Base-by-base conservation (phyloP, 1,284 basidiomycete species). In the Psilocybe mexicana region DNA sequence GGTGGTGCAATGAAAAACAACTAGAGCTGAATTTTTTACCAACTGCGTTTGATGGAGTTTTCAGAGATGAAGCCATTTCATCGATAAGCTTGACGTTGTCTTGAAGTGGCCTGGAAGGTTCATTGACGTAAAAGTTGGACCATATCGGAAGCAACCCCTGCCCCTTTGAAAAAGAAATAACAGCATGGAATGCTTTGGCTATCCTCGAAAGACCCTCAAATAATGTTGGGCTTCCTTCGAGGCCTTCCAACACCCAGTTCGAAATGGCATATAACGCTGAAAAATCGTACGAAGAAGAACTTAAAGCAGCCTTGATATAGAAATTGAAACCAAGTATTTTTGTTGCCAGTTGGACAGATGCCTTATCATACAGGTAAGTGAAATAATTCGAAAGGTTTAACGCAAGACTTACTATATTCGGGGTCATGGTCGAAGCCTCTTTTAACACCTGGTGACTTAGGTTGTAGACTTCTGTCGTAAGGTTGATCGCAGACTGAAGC, bases 71-170 rank as follows among this genome's bases (percentile, higher is more conserved):
- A 3, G 58, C 51, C 35, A 60, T 47, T 24, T 45, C 44, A n/a
- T 64, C 60, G n/a, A 61, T 64, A 48, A 42, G 47, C 25, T 35
- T 49, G n/a, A 58, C 52, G 8, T 18, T 40, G 24, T 55, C 58
- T 36, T 58, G 64, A 24, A 64, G 35, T 43, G 52, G 10, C 38
- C 40, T 12, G 12, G 57, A 49, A n/a, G 54, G 42, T 28, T 65
- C 61, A 33, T 68, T 64, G 24, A 60, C 52, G 49, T 73, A 76
- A 48, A 86, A 67, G 2, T 68, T 68, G n/a, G 74, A 73, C 85
- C 85, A 87, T 35, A 87, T 77, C 12, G 83, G 75, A 33, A 76
- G 72, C 61, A 88, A 65, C 26, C 86, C 86, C 26, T 79, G 73
- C 8, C 87, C 87, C 23, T 78, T 77, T 14, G 79, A 77, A 4